Base-by-base conservation (phyloP, 2,329 filamentous ascomycete genomes). In the Graphilbum fragrans region DNA sequence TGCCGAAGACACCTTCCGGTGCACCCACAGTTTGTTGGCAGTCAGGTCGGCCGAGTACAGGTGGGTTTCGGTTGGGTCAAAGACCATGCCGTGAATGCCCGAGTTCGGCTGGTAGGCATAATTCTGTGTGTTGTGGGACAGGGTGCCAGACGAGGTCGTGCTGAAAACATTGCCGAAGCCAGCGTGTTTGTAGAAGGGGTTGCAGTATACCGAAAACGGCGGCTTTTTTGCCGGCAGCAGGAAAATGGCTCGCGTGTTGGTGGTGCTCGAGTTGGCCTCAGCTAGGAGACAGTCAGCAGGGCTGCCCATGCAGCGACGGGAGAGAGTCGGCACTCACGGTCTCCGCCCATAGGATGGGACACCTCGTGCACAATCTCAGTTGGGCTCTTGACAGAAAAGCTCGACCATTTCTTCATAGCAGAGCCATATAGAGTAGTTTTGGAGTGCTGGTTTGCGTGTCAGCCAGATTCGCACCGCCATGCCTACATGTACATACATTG, bases 401-500 rank as follows among this genome's bases (percentile, higher is more conserved):
- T 87, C 38, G 81, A 81, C 85, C 86, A 94, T 59, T 87, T 90
- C 70, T 94, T 94, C 85, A 92, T 92, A 46, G 85, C 84, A 4
- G 86, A 80, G 53, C 86, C 86, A 59, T 94, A 94, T 46, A 94
- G 80, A 58, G 83, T 82, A 62, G 86, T 90, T 55, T 81, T 83
- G 47, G 72, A 66, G 62, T 93, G 85, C 80, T 90, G 55, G 41
- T 43, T 7, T 14, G 35, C 21, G n/a, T 40, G 48, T 49, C 45
- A 57, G 44, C 50, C 27, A 12, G 17, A 27, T 19, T 8, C 11
- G 19, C 12, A 25, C n/a, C 18, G 21, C 19, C 7, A 14, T 33
- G 12, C 33, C 80, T 63, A 31, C 20, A 21, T 33, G 45, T n/a
- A n/a, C 80, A 63, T 66, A 86, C 84, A 58, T 86, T 82, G 55